Base-by-base conservation (phyloP, 495 filamentous ascomycete species). In the Penicillium flavigenum region DNA sequence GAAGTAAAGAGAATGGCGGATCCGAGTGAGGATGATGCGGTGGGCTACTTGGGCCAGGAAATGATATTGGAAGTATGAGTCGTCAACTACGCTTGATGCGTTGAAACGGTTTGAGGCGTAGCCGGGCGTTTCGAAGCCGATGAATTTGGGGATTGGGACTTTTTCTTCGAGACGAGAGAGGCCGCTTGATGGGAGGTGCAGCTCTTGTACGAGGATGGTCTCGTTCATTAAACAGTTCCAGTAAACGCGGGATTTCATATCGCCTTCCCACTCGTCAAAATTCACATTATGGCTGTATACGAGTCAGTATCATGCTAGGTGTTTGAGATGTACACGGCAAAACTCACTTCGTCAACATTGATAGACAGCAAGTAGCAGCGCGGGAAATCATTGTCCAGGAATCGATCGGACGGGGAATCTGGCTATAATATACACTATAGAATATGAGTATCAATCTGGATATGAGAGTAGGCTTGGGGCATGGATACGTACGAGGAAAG, bases 171-270 rank as follows among this genome's bases (percentile, higher is more conserved):
- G 71, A 9, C 74, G 68, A 1, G 70, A 68, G 29, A 79, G 67
- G 29, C 76, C 76, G 49, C 76, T 79, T 8, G 76, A 69, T 17
- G 76, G 76, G n/a, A 79, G 70, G 51, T 77, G 75, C 3, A 79
- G 64, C 44, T 79, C 76, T 63, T 79, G 76, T 0, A 76, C 72
- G 12, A 79, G 71, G 34, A 79, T 79, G 2, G 75, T 77, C 54
- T 79, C 76, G 50, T 77, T 76, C 76, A 79, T 79, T 10, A 79
- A 67, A 34, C 74, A 77, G 50, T 76, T 79, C 76, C 76, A 79
- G 57, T 75, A 79, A 2, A 79, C 75, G 7, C 76, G 69, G 11
- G 76, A 79, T 49, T 79, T 79, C 76, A 79, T 79, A 56, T 79
- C 76, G 31, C 76, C 76, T 62, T 78, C 76, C 76, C 76, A 79